Evolutionary conservation across 208 protist genomes (phyloP).

Genomic region (Novymonas esmeraldas): DNA sequence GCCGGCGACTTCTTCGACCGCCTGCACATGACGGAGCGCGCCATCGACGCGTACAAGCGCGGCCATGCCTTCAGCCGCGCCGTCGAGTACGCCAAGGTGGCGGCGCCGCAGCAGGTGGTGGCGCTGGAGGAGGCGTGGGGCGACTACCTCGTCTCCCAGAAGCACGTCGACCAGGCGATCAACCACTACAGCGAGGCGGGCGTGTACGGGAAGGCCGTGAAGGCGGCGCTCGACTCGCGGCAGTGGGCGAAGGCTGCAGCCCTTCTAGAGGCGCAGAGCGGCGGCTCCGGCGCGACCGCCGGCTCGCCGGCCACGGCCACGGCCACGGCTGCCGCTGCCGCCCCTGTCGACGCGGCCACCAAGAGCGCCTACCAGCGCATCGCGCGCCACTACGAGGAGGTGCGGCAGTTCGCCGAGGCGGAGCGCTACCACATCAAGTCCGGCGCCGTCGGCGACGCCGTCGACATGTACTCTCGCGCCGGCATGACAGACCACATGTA

Average conservation of each 20-base stretch:
- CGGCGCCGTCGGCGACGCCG: conserved; percentile 86
- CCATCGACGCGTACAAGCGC: conserved; percentile 94
- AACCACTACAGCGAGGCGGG: conserved; percentile 97
- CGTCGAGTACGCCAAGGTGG: conserved; percentile 90
- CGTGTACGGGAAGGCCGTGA: conserved; percentile 95
- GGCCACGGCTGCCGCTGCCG: conserved; percentile 7
- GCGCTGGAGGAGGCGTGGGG: conserved; percentile 96
- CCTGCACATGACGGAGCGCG: conserved; percentile 92
- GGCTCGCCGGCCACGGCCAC: conserved; percentile 1
- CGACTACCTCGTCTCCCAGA: conserved; percentile 95
- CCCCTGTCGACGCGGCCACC: conserved; percentile 39
- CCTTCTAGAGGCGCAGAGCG: conserved; percentile 79
- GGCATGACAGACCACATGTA: conserved; percentile 96
- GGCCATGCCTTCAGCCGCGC: conserved; percentile 94
- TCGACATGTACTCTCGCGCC: conserved; percentile 96
- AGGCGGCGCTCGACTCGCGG: conserved; percentile 94
- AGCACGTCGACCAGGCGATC: conserved; percentile 96
- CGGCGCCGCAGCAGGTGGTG: conserved; percentile 82
- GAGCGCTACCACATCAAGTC: conserved; percentile 95
- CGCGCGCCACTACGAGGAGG: conserved; percentile 95
- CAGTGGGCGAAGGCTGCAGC: conserved; percentile 95
- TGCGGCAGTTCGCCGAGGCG: conserved; percentile 91
- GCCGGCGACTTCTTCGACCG: conserved; percentile 97
- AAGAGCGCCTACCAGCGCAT: conserved; percentile 90
- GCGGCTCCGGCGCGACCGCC: conserved; percentile 34